Base-by-base conservation (phyloP, 805 yeast species). In the Sungouiella thailandica region DNA sequence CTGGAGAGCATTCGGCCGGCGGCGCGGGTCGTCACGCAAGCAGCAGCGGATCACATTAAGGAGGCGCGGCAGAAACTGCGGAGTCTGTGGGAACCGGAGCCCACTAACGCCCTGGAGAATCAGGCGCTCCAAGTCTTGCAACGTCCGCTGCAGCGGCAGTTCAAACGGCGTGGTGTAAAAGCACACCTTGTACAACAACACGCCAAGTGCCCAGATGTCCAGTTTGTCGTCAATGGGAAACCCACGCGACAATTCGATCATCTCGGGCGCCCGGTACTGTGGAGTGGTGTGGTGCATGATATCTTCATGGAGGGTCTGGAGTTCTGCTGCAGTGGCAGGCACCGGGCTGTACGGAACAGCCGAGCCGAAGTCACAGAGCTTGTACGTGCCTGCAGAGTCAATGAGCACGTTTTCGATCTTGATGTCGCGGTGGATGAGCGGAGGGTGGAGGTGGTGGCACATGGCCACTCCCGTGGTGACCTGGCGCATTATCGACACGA, bases 101-200 rank as follows among this genome's bases (percentile, higher is more conserved):
- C 72, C 66, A 39, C 65, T 73, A 16, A 66, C 57, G 12, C 83
- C 77, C 39, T 74, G 69, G 31, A 82, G 49, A 17, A 84, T 83
- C 28, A 81, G 82, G 24, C 61, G 52, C 44, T 83, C 89, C 52
- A 66, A 46, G 25, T 66, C 71, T 26, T 58, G 55, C 25, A 65
- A 44, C 5, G 62, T 48, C 5, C 40, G 39, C 26, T 66, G 71
- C n/a, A 38, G 37, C 1, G 60, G 58, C 58, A 54, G 65, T 55
- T 84, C 95, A 52, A 84, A 84, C 0, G 95, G 95, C 0, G 95
- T 84, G 1, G 85, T 83, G 48, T 81, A 84, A 55, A 81, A 84
- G 50, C 93, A 82, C 31, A 84, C 53, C 52, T 84, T 84, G 62
- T 83, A 84, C 22, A 84, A 56, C 43, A 83, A 80, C 17, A 83